Evolutionary conservation across 331 rosid species (phyloP), one percentile per base, ranked within the genome.

Genomic region (Quercus tomentella): DNA sequence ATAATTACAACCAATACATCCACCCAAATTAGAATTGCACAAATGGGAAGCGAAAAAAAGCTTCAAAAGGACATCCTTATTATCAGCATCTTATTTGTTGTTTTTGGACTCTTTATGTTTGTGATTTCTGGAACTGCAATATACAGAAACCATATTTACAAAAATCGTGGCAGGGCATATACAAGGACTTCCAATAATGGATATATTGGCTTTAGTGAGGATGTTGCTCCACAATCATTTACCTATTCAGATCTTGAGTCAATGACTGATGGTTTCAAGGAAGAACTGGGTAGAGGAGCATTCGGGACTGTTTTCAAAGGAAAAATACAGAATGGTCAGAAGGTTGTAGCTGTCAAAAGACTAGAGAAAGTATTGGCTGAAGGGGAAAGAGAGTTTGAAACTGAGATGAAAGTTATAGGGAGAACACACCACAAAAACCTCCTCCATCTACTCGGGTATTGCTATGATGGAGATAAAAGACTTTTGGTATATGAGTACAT

Each of bases 401-500:
- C 88, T 57, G 92, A 89, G 76, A 72, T 87, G 80, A 56, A 76
- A 49, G 82, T 66, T 23, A 91, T 89, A 0, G 92, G 95, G 1
- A 83, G 76, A 77, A 87, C 91, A 11, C 89, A 85, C 62, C 95
- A 89, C 74, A 82, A 72, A 74, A 85, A 89, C 73, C 75, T 89
- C 0, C 88, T 91, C 30, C 84, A 83, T 5, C 82, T 91, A 79
- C 76, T 89, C 11, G 89, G 95, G 0, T 91, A 80, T 65, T 89
- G 90, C 66, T 79, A 74, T 1, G 87, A 89, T 7, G 89, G 89
- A 72, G 55, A 82, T 1, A 79, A 81, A 15, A 87, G 87, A 84
- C 93, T 89, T 78, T 23, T 89, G 31, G 87, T 91, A 23, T 89
- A 91, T 70, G 96, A 91, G 45, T 91, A 74, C 84, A 89, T 91